Conservation (phyloP, 305 asterid genomes). For the Rubia tinctorum region DNA sequence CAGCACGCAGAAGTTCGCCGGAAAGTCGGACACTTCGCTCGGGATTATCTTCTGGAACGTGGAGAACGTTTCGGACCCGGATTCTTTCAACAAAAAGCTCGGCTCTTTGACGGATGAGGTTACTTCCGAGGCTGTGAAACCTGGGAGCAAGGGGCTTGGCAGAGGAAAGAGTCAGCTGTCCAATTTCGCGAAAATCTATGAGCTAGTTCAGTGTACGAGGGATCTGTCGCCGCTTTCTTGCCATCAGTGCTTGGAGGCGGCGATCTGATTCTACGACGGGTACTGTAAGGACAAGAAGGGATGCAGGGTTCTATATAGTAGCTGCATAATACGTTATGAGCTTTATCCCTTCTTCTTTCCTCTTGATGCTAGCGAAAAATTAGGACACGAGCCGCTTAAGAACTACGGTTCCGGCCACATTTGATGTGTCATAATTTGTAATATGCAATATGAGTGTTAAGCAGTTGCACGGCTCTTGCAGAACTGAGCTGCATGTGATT, state of each 20-base stretch:
- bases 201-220: constrained; percentile 70
- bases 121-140: constrained; percentile 38
- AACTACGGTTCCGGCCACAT: not conserved
- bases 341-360: constrained; percentile 46
- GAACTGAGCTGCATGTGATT: not conserved
- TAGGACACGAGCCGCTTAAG: not conserved
- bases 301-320: constrained; percentile 59
- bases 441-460: too few relatives aligned
- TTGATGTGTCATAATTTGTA: not conserved
- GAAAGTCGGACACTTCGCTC: constrained; percentile 38
- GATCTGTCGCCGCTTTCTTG: constrained; percentile 54
- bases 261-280: constrained; percentile 37
- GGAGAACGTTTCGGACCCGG: constrained; percentile 49
- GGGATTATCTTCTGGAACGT: constrained; percentile 45
- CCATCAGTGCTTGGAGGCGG: constrained; percentile 68
- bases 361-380: not conserved
- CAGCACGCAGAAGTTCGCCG: constrained; percentile 34
- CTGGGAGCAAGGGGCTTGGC: constrained; percentile 52
- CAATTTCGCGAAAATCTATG: constrained; percentile 41
- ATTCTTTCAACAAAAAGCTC: constrained; percentile 41
- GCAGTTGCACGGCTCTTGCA: not conserved
- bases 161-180: constrained; percentile 46
- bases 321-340: constrained; percentile 75
- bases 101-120: constrained; percentile 33
- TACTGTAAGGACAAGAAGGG: constrained; percentile 56